Base-by-base conservation (phyloP, 148 eudicot genomes). In the Rheum nobile region DNA sequence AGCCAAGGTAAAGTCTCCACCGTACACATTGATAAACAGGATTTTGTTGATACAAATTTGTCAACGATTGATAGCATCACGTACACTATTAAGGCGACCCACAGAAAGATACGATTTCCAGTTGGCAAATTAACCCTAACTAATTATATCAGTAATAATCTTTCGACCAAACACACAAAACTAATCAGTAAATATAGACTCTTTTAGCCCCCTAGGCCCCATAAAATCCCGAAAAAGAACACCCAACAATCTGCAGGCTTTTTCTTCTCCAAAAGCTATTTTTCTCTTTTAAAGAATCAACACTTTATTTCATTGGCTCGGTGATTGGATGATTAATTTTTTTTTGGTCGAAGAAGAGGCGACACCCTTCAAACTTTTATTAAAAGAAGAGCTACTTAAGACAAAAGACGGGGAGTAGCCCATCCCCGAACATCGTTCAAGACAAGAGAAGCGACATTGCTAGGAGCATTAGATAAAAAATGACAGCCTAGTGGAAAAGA, bases 211-310 rank as follows among this genome's bases (percentile, higher is more conserved):
- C 19, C 3, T 16, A 67, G 67, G 34, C 67, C 67, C 67, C 67
- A 26, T 13, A 57, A 57, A 57, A 57, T 50, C 26, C 57, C 57
- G 17, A 50, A 50, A n/a, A 22, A 50, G 26, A 41, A n/a, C 57
- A 50, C 57, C 19, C 37, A 65, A 65, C 70, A 38, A 37, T 38
- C 72, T 70, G 72, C 72, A 70, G 72, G 48, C 17, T 39, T 38
- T 70, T 70, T 21, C 46, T 70, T 38, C 44, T 39, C 72, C 47
- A 8, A 70, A 37, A 70, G 72, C 47, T 26, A 6, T 9, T 63
- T 63, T 63, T 63, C n/a, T n/a, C n/a, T 55, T 55, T 13, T 32
- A 63, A 13, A 4, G 4, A 31, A n/a, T 59, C 32, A 59, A 28
- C 32, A 59, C 19, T 59, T 3, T 59, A 17, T 59, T 59, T 6